Evolutionary conservation across 2,329 filamentous ascomycete genomes (phyloP).

Genomic region (Nectriaceae sp.): DNA sequence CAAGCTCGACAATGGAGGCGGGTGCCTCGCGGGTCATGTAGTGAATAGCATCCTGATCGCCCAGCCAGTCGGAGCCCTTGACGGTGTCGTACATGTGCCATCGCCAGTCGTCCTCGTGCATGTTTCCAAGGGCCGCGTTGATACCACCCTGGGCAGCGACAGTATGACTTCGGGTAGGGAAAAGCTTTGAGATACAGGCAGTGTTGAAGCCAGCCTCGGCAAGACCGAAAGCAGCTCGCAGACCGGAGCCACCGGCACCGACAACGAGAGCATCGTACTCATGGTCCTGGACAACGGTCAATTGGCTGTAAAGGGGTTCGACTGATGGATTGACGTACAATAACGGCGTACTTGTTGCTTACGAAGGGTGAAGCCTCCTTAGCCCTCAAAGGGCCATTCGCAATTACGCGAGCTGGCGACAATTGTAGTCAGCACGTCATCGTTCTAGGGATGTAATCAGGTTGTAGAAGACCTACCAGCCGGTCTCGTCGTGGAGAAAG

Average conservation of each 20-base stretch:
- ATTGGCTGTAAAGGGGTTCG: slow-evolving; percentile 14
- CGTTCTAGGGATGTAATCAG: slow-evolving; percentile 6
- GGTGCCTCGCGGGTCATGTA: slow-evolving; percentile 98
- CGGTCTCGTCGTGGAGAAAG: slow-evolving; percentile 85
- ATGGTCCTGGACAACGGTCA: slow-evolving; percentile 67
- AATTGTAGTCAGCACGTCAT: slow-evolving; percentile 15
- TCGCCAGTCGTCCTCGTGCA: slow-evolving; percentile 98
- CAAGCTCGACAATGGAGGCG: slow-evolving; percentile 87
- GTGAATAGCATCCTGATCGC: slow-evolving; percentile 96
- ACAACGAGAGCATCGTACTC: slow-evolving; percentile 98
- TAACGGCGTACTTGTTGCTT: slow-evolving; percentile 89
- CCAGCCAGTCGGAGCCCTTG: slow-evolving; percentile 96
- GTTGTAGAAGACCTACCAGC: slow-evolving; percentile 59
- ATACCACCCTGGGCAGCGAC: slow-evolving; percentile 83
- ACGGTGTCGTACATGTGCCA: slow-evolving; percentile 99
- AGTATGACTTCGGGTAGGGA: slow-evolving; percentile 83
- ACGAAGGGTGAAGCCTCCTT: slow-evolving; percentile 90
- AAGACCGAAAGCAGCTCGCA: slow-evolving; percentile 82
- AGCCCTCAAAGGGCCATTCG: slow-evolving; percentile 81
- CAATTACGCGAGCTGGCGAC: slow-evolving; percentile 74
- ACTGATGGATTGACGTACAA: slow-evolving; percentile 54
- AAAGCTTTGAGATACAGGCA: slow-evolving; percentile 84
- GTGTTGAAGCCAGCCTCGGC: slow-evolving; percentile 90
- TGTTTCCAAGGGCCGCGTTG: slow-evolving; percentile 88
- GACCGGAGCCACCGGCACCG: slow-evolving; percentile 78